Percentiles rank a stretch among this genome's conserved stretches.
These are phyloP conservation scores for Sanguinoderma infundibulare DNA, from an alignment of 1,284 basidiomycete species.

Conservation along the genomic window DNA sequence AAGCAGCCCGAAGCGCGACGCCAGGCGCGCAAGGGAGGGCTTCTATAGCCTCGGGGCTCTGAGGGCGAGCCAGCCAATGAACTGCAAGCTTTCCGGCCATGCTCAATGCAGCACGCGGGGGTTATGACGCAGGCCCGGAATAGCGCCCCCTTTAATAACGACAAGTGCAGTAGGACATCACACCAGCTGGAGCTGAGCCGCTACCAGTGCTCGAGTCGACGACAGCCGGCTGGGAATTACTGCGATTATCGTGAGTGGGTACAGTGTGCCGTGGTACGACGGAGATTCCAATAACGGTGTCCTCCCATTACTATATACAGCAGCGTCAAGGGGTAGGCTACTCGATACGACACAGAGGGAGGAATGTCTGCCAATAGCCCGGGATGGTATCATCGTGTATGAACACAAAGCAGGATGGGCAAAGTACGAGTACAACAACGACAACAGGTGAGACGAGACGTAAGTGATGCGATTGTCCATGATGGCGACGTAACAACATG, in stretches of 20 bases:
- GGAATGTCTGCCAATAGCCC: background rate
- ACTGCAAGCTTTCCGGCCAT: too few relatives aligned
- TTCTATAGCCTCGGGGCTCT: constrained; percentile 5
- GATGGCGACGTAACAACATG: background rate
- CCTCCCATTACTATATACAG: background rate
- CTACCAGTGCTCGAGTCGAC: background rate
- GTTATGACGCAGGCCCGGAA: background rate
- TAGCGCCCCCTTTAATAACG: constrained; percentile 1
- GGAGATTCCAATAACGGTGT: background rate
- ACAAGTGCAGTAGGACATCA: constrained; percentile 1
- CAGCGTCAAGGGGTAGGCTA: background rate
- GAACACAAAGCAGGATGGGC: background rate
- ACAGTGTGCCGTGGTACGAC: background rate
- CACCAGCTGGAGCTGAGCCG: constrained; percentile 1
- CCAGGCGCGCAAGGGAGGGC: background rate
- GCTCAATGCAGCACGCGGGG: background rate
- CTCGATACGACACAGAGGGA: background rate
- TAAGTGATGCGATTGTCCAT: background rate
- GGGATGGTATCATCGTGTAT: background rate
- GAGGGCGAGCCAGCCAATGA: too few relatives aligned
- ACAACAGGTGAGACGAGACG: background rate
- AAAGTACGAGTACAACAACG: background rate
- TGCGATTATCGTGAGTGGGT: background rate
- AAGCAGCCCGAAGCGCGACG: background rate
- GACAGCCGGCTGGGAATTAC: background rate